phyloP scores from a whole-genome alignment of 306 rosid genomes.

The Sindora glabra region DNA sequence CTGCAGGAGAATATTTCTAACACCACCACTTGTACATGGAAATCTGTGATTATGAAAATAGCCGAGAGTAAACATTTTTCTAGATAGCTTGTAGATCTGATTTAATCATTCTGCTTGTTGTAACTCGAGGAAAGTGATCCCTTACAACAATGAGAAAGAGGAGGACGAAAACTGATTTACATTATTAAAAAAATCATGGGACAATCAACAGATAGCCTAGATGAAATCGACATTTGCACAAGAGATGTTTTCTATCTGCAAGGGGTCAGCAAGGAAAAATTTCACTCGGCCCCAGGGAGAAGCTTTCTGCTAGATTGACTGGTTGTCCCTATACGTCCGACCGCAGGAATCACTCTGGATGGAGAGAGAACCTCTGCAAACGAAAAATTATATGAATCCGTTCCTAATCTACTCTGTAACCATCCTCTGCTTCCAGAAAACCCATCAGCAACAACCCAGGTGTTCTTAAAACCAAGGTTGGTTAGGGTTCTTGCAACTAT shows the following conservation, averaged over 20 bases:
- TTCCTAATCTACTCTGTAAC: conserved; percentile 87
- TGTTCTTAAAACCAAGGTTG: conserved; percentile 57
- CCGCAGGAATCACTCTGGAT: conserved; percentile 60
- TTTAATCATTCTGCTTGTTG: neutral
- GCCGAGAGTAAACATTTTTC: no score
- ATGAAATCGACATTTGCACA: conserved; percentile 20
- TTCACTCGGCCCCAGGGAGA: conserved; percentile 66
- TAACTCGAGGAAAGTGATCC: neutral
- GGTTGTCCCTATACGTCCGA: conserved; percentile 55
- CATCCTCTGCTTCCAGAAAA: conserved; percentile 82
- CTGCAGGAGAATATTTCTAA: no score
- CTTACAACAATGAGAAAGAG: neutral
- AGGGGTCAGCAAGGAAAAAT: conserved; percentile 2
- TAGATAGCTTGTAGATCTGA: neutral
- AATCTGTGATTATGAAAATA: no score
- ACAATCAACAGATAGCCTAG: neutral
- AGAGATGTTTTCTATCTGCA: conserved; percentile 1
- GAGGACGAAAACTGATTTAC: neutral
- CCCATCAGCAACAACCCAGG: conserved; percentile 78
- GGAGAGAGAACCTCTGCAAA: conserved; percentile 83
- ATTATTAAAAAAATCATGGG: conserved; percentile 6
- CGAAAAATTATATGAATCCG: conserved; percentile 68
- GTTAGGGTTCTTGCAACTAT: conserved; percentile 68
- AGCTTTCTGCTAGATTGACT: conserved; percentile 45
- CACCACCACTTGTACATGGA: no score